phyloP scores from a whole-genome alignment of 169 alveolate genomes.

The Plasmodium chabaudi region DNA sequence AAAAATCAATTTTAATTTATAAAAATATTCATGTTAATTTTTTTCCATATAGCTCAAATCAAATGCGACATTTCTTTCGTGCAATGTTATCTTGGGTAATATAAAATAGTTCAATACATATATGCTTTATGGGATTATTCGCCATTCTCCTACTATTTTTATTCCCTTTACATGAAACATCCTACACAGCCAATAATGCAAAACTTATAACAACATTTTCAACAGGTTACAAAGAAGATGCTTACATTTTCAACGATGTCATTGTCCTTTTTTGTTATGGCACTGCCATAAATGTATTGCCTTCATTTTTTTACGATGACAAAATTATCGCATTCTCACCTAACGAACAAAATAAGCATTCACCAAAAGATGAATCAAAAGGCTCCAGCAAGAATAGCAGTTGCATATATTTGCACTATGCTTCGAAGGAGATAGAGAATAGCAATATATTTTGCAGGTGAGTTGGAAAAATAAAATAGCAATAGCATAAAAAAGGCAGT shows the following conservation, averaged over 20 bases:
- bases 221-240: slow-evolving; percentile 74
- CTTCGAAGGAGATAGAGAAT: slow-evolving; percentile 60
- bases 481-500: neutral
- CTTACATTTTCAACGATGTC: slow-evolving; percentile 65
- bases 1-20: no score
- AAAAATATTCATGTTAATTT: no score
- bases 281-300: slow-evolving; percentile 59
- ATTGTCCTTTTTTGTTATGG: slow-evolving; percentile 71
- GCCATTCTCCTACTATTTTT: no score
- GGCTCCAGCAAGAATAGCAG: slow-evolving; percentile 11
- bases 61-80: slow-evolving; percentile 68
- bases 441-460: slow-evolving; percentile 51
- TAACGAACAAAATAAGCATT: slow-evolving; percentile 14
- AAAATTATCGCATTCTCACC: slow-evolving; percentile 33
- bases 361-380: slow-evolving; percentile 4
- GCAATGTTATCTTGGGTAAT: slow-evolving; percentile 60
- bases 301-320: slow-evolving; percentile 52
- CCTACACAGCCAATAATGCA: no score
- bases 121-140: neutral
- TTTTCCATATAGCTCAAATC: slow-evolving; percentile 49
- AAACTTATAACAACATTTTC: no score
- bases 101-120: neutral
- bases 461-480: neutral
- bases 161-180: no score
- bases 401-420: slow-evolving; percentile 63